phyloP scores from a whole-genome alignment of 2,329 filamentous ascomycete species.

The Ophiocordyceps camponoti-rufipedis region DNA sequence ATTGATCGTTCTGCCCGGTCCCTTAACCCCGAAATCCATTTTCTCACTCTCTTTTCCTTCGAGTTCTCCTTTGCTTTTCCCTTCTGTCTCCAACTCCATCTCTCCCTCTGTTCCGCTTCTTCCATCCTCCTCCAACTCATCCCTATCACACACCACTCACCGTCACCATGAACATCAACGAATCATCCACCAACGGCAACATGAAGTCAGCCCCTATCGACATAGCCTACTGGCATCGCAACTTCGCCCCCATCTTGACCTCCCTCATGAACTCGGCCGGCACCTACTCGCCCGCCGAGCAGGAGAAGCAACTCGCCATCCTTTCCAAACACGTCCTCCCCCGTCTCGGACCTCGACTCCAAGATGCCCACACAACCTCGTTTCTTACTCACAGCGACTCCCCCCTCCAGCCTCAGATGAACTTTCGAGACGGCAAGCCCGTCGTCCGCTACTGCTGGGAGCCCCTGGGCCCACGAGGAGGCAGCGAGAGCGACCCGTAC shows the following conservation, averaged over 20 bases:
- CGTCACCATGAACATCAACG: neutral
- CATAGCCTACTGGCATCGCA: constrained; percentile 2
- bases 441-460: constrained; percentile 4
- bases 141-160: neutral
- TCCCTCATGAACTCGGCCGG: constrained; percentile 3
- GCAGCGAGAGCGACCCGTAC: constrained; percentile 2
- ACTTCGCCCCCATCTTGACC: neutral
- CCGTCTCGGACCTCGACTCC: constrained; percentile 3
- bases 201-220: neutral
- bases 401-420: constrained; percentile 3
- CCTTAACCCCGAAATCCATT: neutral
- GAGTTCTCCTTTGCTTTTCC: neutral
- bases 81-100: neutral
- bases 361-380: constrained; percentile 1
- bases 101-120: neutral
- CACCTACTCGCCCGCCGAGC: constrained; percentile 2
- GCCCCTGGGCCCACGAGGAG: constrained; percentile 2
- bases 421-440: constrained; percentile 1
- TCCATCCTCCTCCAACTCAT: neutral
- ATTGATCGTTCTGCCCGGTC: no score
- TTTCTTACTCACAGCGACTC: constrained; percentile 2
- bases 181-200: neutral
- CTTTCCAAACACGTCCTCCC: constrained; percentile 2
- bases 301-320: constrained; percentile 1
- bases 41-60: neutral